Conservation (phyloP, 352 stramenopile species). For the Pythium grandisporangium region DNA sequence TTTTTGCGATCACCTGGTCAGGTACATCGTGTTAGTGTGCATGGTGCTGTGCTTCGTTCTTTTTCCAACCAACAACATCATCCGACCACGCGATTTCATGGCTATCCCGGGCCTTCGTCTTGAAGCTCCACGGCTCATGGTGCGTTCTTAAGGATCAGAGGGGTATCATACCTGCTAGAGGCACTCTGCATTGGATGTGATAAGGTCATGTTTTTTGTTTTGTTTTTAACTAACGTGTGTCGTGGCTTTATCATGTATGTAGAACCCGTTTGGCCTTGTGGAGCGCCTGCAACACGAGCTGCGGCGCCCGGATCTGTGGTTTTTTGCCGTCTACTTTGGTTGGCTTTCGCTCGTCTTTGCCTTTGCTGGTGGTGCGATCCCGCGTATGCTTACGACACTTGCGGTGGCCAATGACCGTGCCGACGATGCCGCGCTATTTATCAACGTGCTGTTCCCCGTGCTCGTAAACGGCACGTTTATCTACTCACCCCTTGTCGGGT, state of each 20-base stretch:
- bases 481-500: constrained; percentile 65
- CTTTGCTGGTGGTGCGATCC: constrained; percentile 66
- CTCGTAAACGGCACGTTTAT: constrained; percentile 76
- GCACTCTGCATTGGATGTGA: no score
- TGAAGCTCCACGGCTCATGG: constrained; percentile 43
- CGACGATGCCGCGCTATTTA: constrained; percentile 36
- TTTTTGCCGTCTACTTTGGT: constrained; percentile 68
- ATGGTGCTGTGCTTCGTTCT: constrained; percentile 45
- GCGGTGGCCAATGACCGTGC: constrained; percentile 18
- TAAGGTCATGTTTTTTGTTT: no score
- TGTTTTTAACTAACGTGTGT: no score
- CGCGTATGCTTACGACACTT: constrained; percentile 44
- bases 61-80: constrained; percentile 71
- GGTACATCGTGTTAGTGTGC: constrained; percentile 31
- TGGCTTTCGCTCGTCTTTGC: constrained; percentile 79
- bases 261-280: constrained; percentile 52
- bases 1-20: no score
- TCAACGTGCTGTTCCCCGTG: constrained; percentile 59
- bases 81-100: constrained; percentile 26
- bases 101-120: constrained; percentile 37
- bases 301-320: constrained; percentile 51
- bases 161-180: no score
- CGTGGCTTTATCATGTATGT: background rate
- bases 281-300: constrained; percentile 50
- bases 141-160: no score